Conservation (phyloP, 2,329 filamentous ascomycete species). For the Tolypocladium capitatum region DNA sequence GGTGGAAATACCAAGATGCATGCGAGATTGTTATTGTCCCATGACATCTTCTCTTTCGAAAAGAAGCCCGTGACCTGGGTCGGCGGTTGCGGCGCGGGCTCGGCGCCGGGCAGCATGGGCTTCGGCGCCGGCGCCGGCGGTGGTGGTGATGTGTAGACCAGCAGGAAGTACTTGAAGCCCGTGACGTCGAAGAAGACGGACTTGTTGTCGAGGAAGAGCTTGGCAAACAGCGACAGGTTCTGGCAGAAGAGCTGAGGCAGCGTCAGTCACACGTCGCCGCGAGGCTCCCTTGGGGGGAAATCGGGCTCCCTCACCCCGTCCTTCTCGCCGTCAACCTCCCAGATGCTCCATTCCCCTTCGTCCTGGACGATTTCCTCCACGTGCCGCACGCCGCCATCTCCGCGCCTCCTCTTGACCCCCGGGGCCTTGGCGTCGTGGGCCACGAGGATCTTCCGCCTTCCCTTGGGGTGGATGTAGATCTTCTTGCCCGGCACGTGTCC, state of each 20-base stretch:
- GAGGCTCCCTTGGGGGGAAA: neutral
- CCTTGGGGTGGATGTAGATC: slow-evolving; percentile 54
- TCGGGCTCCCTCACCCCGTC: slow-evolving; percentile 45
- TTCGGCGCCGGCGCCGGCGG: neutral
- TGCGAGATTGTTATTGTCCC: slow-evolving; percentile 96
- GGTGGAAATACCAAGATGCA: slow-evolving; percentile 94
- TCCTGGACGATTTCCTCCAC: slow-evolving; percentile 34
- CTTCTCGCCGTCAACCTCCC: slow-evolving; percentile 83
- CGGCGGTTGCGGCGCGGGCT: slow-evolving; percentile 2
- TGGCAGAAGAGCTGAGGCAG: slow-evolving; percentile 64
- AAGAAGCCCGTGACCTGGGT: slow-evolving; percentile 78
- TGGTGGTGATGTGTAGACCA: slow-evolving; percentile 53
- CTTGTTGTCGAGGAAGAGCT: slow-evolving; percentile 95
- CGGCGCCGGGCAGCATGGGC: slow-evolving; percentile 4
- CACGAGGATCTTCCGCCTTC: slow-evolving; percentile 25
- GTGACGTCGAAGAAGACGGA: slow-evolving; percentile 95
- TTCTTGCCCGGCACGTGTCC: slow-evolving; percentile 49
- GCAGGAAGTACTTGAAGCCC: slow-evolving; percentile 87
- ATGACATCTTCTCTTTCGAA: slow-evolving; percentile 96
- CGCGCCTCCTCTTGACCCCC: slow-evolving; percentile 24
- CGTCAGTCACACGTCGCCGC: neutral
- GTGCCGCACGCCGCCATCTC: slow-evolving; percentile 22
- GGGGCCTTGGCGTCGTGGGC: slow-evolving; percentile 16
- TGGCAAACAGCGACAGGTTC: slow-evolving; percentile 90
- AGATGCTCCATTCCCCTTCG: slow-evolving; percentile 70